A percentile compares a stretch with the other conserved stretches of the same genome.
Evolutionary conservation across 345 rosid genomes (phyloP).

Genomic region (Arabis hirsuta): DNA sequence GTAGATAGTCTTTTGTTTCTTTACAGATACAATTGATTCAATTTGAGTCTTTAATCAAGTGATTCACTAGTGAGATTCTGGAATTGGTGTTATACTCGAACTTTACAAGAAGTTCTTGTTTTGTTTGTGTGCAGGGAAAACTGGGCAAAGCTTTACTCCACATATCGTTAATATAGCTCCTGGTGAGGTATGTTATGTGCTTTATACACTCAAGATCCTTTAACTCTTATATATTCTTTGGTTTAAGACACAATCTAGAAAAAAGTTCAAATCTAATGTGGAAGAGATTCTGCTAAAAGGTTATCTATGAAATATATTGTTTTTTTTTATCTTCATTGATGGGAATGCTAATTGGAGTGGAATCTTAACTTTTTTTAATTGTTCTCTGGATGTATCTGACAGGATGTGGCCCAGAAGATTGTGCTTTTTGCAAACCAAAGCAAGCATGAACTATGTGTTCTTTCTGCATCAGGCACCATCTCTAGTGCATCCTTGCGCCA

Average conservation of each 20-base stretch:
- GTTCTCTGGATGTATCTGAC: conserved; percentile 39
- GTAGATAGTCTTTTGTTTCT: neutral
- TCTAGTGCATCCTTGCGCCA: conserved; percentile 82
- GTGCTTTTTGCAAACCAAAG: conserved; percentile 76
- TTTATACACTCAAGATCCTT: conserved; percentile 4
- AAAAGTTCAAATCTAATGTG: neutral
- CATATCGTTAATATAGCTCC: conserved; percentile 75
- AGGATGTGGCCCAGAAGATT: conserved; percentile 87
- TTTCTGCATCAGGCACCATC: conserved; percentile 89
- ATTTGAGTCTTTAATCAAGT: conserved; percentile 7
- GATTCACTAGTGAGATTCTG: neutral
- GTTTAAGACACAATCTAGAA: neutral
- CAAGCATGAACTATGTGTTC: conserved; percentile 79
- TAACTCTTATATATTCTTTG: neutral
- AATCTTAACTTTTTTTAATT: neutral
- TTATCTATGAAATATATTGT: neutral
- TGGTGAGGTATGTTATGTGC: conserved; percentile 70
- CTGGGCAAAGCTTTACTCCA: conserved; percentile 80
- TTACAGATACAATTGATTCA: neutral
- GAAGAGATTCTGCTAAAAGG: conserved; percentile 1
- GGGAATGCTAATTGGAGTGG: neutral
- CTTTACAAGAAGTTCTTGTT: neutral
- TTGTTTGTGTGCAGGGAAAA: conserved; percentile 54
- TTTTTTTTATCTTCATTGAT: neutral
- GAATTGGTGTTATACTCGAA: conserved; percentile 15